A percentile compares a stretch with the other conserved stretches of the same genome.
These are phyloP conservation scores for Pseudogymnoascus sp. DNA, from an alignment of 2,329 filamentous ascomycete genomes.

Conservation along the genomic window DNA sequence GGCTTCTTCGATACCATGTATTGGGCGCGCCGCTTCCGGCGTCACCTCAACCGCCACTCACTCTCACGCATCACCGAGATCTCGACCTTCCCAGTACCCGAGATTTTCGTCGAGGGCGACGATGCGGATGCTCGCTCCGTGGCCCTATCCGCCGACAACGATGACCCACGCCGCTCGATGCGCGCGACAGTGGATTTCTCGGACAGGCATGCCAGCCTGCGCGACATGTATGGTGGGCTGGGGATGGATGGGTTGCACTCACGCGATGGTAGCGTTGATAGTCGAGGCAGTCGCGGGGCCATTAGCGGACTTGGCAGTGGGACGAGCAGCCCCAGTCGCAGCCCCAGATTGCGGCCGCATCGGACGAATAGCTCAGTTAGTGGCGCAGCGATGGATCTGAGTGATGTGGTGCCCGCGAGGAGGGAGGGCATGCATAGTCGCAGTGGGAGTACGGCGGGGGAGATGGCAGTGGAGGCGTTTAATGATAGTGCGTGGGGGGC, in stretches of 20 bases:
- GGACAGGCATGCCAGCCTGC: constrained; percentile 15
- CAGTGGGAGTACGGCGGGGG: constrained; percentile 60
- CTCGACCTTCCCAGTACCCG: constrained; percentile 75
- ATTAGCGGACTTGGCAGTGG: neutral
- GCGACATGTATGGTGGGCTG: neutral
- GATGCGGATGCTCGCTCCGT: constrained; percentile 30
- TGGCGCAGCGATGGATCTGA: neutral
- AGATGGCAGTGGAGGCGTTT: constrained; percentile 74
- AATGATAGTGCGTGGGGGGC: constrained; percentile 90
- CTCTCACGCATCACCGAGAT: constrained; percentile 68
- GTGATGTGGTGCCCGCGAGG: constrained; percentile 18
- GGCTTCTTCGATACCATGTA: constrained; percentile 92
- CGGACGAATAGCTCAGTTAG: constrained; percentile 7
- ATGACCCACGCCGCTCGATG: constrained; percentile 17
- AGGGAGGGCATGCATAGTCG: constrained; percentile 38
- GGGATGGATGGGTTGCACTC: neutral
- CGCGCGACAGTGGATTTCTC: constrained; percentile 13
- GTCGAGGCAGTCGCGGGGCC: neutral
- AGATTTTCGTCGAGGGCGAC: constrained; percentile 83
- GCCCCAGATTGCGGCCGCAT: neutral
- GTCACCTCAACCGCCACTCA: constrained; percentile 62
- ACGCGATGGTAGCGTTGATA: neutral
- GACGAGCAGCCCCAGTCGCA: neutral
- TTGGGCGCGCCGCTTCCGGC: constrained; percentile 76
- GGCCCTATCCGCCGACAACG: constrained; percentile 20